These are phyloP conservation scores for Conticribra guillardii DNA, from an alignment of 108 stramenopile species.

Conservation along the genomic window DNA sequence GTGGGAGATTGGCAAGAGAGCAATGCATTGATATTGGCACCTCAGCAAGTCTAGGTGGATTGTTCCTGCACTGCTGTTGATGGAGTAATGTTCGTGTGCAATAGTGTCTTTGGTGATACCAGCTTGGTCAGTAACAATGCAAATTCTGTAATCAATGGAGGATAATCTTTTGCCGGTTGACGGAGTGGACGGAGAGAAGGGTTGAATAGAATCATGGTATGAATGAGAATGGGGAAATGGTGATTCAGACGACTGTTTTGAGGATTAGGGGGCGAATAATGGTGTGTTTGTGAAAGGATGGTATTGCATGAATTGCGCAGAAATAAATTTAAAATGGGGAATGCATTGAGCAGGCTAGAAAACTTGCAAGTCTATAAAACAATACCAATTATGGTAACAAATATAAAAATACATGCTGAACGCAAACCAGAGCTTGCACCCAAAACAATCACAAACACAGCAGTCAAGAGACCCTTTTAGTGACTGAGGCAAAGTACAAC, in stretches of 20 bases:
- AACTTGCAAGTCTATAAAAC: too few relatives aligned
- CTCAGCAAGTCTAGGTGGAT: conserved; percentile 39
- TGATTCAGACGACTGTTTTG: neutral
- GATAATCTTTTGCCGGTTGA: conserved; percentile 64
- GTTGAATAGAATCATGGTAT: neutral
- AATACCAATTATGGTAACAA: too few relatives aligned
- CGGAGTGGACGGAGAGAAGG: neutral
- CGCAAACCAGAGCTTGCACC: too few relatives aligned
- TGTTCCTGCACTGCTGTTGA: conserved; percentile 27
- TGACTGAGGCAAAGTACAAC: too few relatives aligned
- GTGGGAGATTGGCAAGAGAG: conserved; percentile 70
- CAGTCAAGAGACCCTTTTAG: too few relatives aligned
- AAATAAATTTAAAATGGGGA: too few relatives aligned
- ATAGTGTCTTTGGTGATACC: conserved; percentile 71
- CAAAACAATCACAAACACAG: too few relatives aligned
- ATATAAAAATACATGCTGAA: too few relatives aligned
- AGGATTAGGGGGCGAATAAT: neutral
- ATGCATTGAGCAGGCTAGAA: too few relatives aligned
- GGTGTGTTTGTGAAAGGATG: too few relatives aligned
- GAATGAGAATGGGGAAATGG: neutral
- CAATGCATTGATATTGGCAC: conserved; percentile 56
- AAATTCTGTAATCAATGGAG: conserved; percentile 30
- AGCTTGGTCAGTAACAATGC: conserved; percentile 83
- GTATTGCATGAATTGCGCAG: too few relatives aligned
- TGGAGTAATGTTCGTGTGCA: conserved; percentile 78